Evolutionary conservation across 176 grass and related monocot genomes (phyloP).

Genomic region (Rhynchospora breviuscula): DNA sequence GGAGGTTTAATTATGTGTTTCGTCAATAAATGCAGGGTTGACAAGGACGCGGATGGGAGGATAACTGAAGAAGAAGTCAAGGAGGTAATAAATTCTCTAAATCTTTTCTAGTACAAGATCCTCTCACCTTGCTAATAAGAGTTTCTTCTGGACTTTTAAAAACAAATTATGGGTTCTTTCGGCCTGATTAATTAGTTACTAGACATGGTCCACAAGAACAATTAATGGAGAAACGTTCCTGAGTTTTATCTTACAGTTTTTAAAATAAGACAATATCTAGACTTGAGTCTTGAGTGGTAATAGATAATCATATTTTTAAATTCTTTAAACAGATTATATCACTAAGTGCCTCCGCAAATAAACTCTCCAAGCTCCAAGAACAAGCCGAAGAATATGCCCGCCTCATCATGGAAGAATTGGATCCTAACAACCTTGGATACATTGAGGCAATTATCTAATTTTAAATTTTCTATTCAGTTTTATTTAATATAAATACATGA

Average conservation of each 20-base stretch:
- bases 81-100: constrained; percentile 25
- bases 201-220: background rate
- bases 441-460: constrained; percentile 34
- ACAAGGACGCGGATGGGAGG: constrained; percentile 42
- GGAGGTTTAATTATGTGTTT: background rate
- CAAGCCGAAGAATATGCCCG: constrained; percentile 39
- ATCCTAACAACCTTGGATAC: constrained; percentile 43
- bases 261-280: background rate
- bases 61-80: constrained; percentile 46
- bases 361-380: constrained; percentile 39
- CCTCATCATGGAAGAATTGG: constrained; percentile 54
- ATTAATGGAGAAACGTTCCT: background rate
- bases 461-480: background rate
- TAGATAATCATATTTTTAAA: background rate
- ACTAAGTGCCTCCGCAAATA: constrained; percentile 45
- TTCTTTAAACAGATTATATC: constrained; percentile 37
- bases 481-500: background rate
- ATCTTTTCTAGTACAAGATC: background rate
- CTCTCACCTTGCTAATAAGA: background rate
- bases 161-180: background rate
- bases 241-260: background rate
- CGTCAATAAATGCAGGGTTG: constrained; percentile 33
- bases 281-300: background rate
- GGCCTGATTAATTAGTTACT: background rate
- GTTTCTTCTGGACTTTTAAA: background rate